Conservation (phyloP, 805 yeast genomes). For the Kurtzmaniella fragi region DNA sequence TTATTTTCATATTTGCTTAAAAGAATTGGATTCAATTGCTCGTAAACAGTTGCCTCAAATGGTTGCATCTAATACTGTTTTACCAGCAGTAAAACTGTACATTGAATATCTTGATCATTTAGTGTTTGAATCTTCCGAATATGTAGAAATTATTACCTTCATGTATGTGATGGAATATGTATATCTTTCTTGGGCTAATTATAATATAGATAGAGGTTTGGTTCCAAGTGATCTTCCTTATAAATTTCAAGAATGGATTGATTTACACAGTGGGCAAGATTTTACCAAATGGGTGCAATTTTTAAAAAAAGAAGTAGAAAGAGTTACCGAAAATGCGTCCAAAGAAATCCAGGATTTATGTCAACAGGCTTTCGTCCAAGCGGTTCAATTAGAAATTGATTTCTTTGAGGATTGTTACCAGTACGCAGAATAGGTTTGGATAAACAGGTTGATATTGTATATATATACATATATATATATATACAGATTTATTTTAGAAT, state of each 20-base stretch:
- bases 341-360: constrained; percentile 5
- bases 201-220: constrained; percentile 13
- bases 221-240: constrained; percentile 29
- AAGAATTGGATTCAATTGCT: constrained; percentile 22
- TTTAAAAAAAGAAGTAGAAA: constrained; percentile 38
- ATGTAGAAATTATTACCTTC: constrained; percentile 39
- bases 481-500: too few species aligned
- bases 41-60: constrained; percentile 13
- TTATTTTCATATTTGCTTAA: constrained; percentile 31
- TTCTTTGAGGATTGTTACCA: constrained; percentile 47
- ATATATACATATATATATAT: too few species aligned
- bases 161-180: constrained; percentile 46
- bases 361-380: constrained; percentile 23
- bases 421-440: constrained; percentile 8
- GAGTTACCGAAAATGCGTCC: constrained; percentile 23
- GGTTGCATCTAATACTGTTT: constrained; percentile 8
- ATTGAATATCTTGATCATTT: constrained; percentile 27
- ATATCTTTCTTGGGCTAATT: constrained; percentile 49
- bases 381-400: constrained; percentile 35
- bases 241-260: constrained; percentile 49
- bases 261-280: constrained; percentile 44
- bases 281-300: constrained; percentile 47
- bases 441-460: too few species aligned
- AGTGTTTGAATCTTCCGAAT: constrained; percentile 20
- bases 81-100: constrained; percentile 36